Conservation (phyloP, 2,329 filamentous ascomycete genomes). For the Talaromyces sp. region DNA sequence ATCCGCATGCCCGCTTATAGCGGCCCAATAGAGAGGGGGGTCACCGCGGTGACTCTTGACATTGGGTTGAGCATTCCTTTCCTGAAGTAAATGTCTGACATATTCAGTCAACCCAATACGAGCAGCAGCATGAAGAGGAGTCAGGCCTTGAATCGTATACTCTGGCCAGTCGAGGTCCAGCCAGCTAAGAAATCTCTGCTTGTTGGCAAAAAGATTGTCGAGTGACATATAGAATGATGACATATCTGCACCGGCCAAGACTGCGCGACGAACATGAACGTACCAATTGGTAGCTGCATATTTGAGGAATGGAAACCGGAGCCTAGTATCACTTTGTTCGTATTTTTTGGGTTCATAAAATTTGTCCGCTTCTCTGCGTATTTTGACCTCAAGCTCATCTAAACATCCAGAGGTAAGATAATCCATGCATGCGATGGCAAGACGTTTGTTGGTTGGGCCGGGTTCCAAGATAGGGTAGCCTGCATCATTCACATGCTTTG, state of each 20-base stretch:
- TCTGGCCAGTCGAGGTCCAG: constrained; percentile 9
- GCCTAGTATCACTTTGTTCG: not conserved
- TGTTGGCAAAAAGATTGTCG: constrained; percentile 3
- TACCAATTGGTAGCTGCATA: constrained; percentile 11
- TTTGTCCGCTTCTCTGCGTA: not conserved
- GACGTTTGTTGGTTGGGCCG: constrained; percentile 11
- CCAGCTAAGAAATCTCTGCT: constrained; percentile 1
- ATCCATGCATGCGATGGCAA: constrained; percentile 15
- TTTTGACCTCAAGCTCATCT: constrained; percentile 1
- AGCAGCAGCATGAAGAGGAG: constrained; percentile 16
- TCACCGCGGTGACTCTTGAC: not conserved
- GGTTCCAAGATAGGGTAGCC: constrained; percentile 4
- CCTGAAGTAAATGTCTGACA: constrained; percentile 4
- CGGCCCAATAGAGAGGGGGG: constrained; percentile 6
- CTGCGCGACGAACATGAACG: constrained; percentile 3
- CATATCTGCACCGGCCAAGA: not conserved
- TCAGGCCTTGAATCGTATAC: not conserved
- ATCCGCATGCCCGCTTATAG: constrained; percentile 18
- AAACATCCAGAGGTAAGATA: constrained; percentile 8
- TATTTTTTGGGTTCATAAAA: not conserved
- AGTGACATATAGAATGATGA: constrained; percentile 9
- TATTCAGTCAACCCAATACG: constrained; percentile 9
- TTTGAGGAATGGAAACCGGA: constrained; percentile 13
- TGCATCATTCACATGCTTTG: not conserved
- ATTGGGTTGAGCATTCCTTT: constrained; percentile 2